Percentiles rank a stretch among this genome's conserved stretches.
These are phyloP conservation scores for Parastagonospora nodorum DNA, from an alignment of 2,329 filamentous ascomycete genomes.

Conservation along the genomic window DNA sequence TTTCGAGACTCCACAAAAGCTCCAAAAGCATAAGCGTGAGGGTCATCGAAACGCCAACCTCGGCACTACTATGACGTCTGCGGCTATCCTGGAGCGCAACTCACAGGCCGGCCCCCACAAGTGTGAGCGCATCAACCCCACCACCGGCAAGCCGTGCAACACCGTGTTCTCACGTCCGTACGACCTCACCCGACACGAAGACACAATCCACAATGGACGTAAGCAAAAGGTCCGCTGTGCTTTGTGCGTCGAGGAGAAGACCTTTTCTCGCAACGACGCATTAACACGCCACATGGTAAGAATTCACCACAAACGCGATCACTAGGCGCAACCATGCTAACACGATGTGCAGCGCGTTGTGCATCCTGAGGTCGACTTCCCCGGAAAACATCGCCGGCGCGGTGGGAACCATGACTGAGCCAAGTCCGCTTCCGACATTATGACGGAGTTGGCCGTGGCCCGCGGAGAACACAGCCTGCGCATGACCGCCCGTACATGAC, in stretches of 20 bases:
- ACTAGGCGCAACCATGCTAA: conserved; percentile 26
- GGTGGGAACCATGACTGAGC: conserved; percentile 46
- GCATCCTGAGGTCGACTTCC: conserved; percentile 84
- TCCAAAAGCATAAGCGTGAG: conserved; percentile 96
- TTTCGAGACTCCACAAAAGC: conserved; percentile 82
- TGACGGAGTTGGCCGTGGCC: conserved; percentile 21
- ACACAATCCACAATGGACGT: conserved; percentile 93
- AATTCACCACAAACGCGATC: conserved; percentile 18
- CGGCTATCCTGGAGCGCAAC: conserved; percentile 67
- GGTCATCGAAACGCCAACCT: conserved; percentile 68
- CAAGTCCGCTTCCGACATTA: not conserved
- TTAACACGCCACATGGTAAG: conserved; percentile 81
- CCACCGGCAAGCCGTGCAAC: conserved; percentile 92
- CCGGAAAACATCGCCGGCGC: conserved; percentile 64
- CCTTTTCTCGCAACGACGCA: conserved; percentile 93
- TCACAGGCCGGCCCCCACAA: conserved; percentile 92
- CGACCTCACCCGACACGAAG: conserved; percentile 93
- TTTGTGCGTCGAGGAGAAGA: conserved; percentile 94
- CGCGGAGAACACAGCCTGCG: conserved; percentile 4
- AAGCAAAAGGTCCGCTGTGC: conserved; percentile 95
- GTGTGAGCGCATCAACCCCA: conserved; percentile 91
- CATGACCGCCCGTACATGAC: conserved; percentile 6
- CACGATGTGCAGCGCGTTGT: conserved; percentile 67
- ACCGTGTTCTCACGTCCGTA: conserved; percentile 95
- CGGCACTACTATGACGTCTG: conserved; percentile 55